phyloP scores from a whole-genome alignment of 164 flowering plant genomes.

The Paratinospora sagittata region DNA sequence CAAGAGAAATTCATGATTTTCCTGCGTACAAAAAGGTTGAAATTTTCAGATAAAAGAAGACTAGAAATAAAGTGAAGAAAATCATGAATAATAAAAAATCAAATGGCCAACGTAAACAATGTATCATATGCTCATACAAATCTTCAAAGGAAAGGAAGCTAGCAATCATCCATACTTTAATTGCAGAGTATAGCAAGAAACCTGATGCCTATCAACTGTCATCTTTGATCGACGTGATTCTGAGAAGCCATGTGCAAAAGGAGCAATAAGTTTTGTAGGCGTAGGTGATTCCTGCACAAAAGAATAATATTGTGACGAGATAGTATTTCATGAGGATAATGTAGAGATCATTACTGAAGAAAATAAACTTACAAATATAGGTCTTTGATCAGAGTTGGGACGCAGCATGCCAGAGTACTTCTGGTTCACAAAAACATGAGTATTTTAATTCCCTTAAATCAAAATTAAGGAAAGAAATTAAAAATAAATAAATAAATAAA shows the following conservation, averaged over 20 bases:
- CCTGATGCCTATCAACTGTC: slow-evolving; percentile 76
- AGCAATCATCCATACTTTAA: background rate
- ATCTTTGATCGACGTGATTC: slow-evolving; percentile 71
- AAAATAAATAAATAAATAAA: background rate
- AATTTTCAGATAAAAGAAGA: background rate
- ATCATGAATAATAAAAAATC: background rate
- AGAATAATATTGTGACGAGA: background rate
- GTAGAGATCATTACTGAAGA: background rate
- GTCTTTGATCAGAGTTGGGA: slow-evolving; percentile 41
- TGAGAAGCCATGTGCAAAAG: slow-evolving; percentile 53
- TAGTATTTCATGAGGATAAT: background rate
- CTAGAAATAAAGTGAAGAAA: background rate
- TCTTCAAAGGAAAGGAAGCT: background rate
- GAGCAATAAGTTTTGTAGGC: slow-evolving; percentile 54
- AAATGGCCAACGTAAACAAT: background rate
- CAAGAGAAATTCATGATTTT: slow-evolving; percentile 71
- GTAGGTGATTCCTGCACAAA: slow-evolving; percentile 81
- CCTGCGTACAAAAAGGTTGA: slow-evolving; percentile 39
- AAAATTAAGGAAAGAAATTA: background rate
- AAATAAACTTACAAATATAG: slow-evolving; percentile 55
- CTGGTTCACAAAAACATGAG: slow-evolving; percentile 35
- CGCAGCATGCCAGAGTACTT: slow-evolving; percentile 45
- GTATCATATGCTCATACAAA: background rate
- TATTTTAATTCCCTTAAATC: background rate
- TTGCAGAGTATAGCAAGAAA: slow-evolving; percentile 14